Evolutionary conservation across 192 early-diverging fungal genomes (phyloP).

Genomic region (Coemansia sp.): DNA sequence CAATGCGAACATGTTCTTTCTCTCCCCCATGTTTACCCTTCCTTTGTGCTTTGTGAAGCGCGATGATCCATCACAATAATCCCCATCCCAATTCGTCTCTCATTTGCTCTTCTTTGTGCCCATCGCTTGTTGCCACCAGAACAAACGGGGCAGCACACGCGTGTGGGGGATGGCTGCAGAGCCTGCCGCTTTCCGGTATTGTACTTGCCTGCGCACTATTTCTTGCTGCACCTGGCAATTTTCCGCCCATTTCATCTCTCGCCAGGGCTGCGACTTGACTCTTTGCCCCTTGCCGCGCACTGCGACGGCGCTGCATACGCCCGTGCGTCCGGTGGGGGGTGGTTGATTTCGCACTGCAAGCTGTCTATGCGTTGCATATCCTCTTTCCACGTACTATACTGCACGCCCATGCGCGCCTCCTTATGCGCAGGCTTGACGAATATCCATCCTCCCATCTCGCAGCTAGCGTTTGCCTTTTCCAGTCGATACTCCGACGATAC

Average conservation of each 20-base stretch:
- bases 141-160: not conserved
- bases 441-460: not conserved
- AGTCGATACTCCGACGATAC: not conserved
- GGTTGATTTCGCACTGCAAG: not conserved
- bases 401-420: conserved; percentile 16
- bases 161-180: not conserved
- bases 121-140: not conserved
- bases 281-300: conserved; percentile 2
- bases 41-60: conserved; percentile 42
- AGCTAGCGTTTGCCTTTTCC: not conserved
- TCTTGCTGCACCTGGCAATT: not conserved
- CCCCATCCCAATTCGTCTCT: not conserved
- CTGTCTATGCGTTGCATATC: not conserved
- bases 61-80: not conserved
- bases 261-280: conserved; percentile 3
- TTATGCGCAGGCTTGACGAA: not conserved
- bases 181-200: conserved; percentile 5
- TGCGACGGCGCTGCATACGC: not conserved
- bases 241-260: not conserved
- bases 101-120: not conserved
- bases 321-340: not conserved
- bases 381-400: conserved; percentile 27
- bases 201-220: conserved; percentile 9
- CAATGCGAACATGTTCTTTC: not conserved
- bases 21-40: not conserved